phyloP scores from a whole-genome alignment of 345 rosid species.

The Arabidopsis suecica region DNA sequence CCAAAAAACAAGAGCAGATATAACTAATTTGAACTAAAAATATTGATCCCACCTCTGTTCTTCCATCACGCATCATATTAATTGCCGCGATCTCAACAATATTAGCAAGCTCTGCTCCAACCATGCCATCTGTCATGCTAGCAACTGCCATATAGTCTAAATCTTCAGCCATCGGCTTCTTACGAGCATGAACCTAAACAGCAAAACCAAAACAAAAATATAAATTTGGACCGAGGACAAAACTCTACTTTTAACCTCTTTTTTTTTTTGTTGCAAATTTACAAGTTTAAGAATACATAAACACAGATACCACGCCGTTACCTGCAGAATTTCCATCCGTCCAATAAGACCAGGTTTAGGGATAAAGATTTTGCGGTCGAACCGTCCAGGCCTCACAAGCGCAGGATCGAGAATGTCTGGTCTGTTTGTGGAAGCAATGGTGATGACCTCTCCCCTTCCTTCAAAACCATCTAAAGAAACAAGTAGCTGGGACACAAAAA shows the following conservation, averaged over 20 bases:
- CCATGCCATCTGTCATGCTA: slow-evolving; percentile 94
- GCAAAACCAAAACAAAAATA: neutral
- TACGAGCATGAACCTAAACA: slow-evolving; percentile 88
- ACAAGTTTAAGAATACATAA: neutral
- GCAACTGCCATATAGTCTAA: slow-evolving; percentile 94
- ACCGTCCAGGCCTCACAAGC: slow-evolving; percentile 90
- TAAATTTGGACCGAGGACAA: slow-evolving; percentile 5
- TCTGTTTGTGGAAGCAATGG: slow-evolving; percentile 95
- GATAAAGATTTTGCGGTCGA: slow-evolving; percentile 80
- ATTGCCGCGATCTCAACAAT: slow-evolving; percentile 91
- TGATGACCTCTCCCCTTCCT: slow-evolving; percentile 94
- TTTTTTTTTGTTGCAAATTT: neutral
- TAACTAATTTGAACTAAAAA: neutral
- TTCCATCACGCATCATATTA: slow-evolving; percentile 92
- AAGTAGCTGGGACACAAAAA: slow-evolving; percentile 64
- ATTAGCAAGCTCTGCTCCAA: slow-evolving; percentile 98
- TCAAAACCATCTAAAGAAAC: slow-evolving; percentile 97
- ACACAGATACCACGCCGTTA: slow-evolving; percentile 22
- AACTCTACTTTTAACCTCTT: neutral
- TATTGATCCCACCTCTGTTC: slow-evolving; percentile 70
- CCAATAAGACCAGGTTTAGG: slow-evolving; percentile 94
- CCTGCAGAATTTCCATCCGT: slow-evolving; percentile 90
- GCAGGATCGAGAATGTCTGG: slow-evolving; percentile 98
- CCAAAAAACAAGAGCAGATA: neutral
- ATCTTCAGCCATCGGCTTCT: slow-evolving; percentile 95